Base-by-base conservation (phyloP, 2,329 filamentous ascomycete species). In the Aspergillus niger region DNA sequence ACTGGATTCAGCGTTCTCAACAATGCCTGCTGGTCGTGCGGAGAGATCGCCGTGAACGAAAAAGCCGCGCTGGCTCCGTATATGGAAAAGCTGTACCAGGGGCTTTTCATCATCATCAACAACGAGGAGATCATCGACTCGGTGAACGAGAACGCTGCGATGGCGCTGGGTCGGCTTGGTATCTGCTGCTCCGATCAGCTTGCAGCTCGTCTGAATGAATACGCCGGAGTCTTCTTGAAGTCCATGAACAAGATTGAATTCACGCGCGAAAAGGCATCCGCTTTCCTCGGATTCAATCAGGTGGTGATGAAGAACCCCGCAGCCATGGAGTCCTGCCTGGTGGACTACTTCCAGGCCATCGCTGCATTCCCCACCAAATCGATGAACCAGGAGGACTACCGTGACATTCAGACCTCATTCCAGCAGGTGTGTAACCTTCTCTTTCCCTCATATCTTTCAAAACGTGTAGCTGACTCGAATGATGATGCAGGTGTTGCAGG, bases 11-110 rank as follows among this genome's bases (percentile, higher is more conserved):
- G 92, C 62, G 93, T 98, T 30, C 88, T 98, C 61, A 99, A 98
- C 83, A 99, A 99, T 73, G 94, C 95, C 22, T 98, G 94, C 79
- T 99, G 95, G 95, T 96, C 93, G 6, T 89, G 88, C 24, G 95
- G 95, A 44, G 95, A 99, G 80, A 95, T 98, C 63, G 87, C 92
- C 15, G 88, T 97, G 76, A 88, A 91, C 73, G 86, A 88, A 66
- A 86, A 88, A 63, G 80, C 82, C 30, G 86, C 84, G 57, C 91
- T 97, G 86, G 83, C 83, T 1, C 89, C 89, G 1, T 97, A 90
- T 73, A 85, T 92, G 8, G 87, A 91, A 22, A 86, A 90, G 63
- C 81, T 99, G 15, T 87, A 96, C 60, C 85, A 89, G 63, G 87
- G 90, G 41, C 86, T 96, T 28, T 85, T 92, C 41, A 86, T 89